phyloP scores from a whole-genome alignment of 108 stramenopile genomes.

The Nitzschia palea region DNA sequence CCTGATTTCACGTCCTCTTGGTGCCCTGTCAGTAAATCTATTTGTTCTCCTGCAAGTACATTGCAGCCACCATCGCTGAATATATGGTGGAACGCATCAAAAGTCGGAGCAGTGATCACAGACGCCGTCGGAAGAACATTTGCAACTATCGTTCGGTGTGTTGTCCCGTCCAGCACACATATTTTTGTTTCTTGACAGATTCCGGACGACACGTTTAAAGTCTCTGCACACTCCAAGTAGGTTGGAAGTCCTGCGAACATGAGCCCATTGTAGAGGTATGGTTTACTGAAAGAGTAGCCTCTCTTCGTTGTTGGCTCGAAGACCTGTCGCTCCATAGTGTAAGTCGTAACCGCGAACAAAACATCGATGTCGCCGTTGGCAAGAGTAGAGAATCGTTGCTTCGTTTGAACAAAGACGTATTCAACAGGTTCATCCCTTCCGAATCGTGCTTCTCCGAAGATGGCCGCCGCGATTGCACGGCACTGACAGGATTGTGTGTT shows the following conservation, averaged over 20 bases:
- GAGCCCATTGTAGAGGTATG: slow-evolving; percentile 20
- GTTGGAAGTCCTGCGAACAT: not conserved
- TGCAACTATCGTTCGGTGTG: not conserved
- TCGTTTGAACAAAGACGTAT: not conserved
- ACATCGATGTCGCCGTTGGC: slow-evolving; percentile 9
- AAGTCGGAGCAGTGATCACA: not conserved
- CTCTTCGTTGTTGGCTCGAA: slow-evolving; percentile 14
- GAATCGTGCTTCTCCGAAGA: slow-evolving; percentile 2
- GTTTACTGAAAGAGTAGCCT: slow-evolving; percentile 21
- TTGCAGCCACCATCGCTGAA: not conserved
- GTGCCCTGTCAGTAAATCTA: not conserved
- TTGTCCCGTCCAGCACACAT: slow-evolving; percentile 2
- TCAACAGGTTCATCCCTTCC: slow-evolving; percentile 1
- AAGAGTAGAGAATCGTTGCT: slow-evolving; percentile 1
- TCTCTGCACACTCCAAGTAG: not conserved
- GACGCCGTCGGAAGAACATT: not conserved
- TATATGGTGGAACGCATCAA: not conserved
- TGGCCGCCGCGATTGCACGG: slow-evolving; percentile 2
- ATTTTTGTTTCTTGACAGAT: slow-evolving; percentile 3
- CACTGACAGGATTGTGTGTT: not conserved
- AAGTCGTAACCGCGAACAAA: not conserved
- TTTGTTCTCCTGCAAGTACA: slow-evolving; percentile 3
- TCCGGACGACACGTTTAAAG: not conserved
- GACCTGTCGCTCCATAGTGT: slow-evolving; percentile 27
- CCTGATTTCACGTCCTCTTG: not conserved